Percentiles rank a stretch among this genome's conserved stretches.
Evolutionary conservation across 75 land plant species (phyloP).

Genomic region (Selaginella tamariscina): DNA sequence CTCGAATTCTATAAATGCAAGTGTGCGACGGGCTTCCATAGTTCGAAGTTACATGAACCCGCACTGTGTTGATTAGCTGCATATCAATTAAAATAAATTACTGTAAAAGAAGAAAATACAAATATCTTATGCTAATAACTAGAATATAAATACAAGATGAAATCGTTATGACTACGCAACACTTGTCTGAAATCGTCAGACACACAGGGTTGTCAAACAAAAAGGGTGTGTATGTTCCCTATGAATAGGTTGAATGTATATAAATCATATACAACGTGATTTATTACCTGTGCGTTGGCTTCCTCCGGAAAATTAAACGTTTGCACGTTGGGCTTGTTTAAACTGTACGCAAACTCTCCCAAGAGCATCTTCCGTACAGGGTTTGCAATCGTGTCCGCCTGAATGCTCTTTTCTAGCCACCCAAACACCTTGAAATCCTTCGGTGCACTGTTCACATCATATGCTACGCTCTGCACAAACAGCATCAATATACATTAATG

Average conservation of each 20-base stretch:
- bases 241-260: too few species aligned
- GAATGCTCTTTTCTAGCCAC: slow-evolving; percentile 39
- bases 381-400: slow-evolving; percentile 17
- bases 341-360: slow-evolving; percentile 64
- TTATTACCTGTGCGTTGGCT: too few species aligned
- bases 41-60: slow-evolving; percentile 70
- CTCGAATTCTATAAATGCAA: slow-evolving; percentile 89
- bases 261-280: too few species aligned
- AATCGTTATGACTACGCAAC: too few species aligned
- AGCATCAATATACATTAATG: too few species aligned
- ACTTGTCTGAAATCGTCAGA: too few species aligned
- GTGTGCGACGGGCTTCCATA: slow-evolving; percentile 77
- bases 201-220: too few species aligned
- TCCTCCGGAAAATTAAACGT: slow-evolving; percentile 41
- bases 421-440: slow-evolving; percentile 61
- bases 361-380: slow-evolving; percentile 37
- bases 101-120: too few species aligned
- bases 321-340: slow-evolving; percentile 57
- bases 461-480: slow-evolving; percentile 66
- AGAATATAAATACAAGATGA: too few species aligned
- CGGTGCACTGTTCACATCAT: slow-evolving; percentile 76
- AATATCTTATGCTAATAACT: too few species aligned
- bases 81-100: too few species aligned
- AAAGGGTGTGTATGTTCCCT: too few species aligned
- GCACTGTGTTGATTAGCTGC: slow-evolving; percentile 44